Evolutionary conservation across 2,329 filamentous ascomycete species (phyloP).

Genomic region (Clarireedia monteithiana): DNA sequence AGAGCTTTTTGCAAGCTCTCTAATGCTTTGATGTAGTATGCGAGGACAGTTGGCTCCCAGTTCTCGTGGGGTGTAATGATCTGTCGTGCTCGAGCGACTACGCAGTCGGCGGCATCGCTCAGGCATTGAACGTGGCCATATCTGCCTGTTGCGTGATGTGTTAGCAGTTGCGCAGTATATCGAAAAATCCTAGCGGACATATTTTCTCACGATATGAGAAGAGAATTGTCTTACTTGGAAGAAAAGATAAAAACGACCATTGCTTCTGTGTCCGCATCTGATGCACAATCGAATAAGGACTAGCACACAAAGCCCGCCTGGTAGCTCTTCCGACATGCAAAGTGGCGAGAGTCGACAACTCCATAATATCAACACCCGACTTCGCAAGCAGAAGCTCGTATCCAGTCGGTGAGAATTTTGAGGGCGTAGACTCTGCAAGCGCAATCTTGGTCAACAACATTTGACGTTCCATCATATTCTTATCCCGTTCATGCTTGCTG

Average conservation of each 20-base stretch:
- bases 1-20: constrained; percentile 20
- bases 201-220: background rate
- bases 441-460: constrained; percentile 3
- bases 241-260: constrained; percentile 24
- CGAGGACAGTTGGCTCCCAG: constrained; percentile 14
- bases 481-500: background rate
- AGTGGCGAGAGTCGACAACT: constrained; percentile 24
- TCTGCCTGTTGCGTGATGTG: background rate
- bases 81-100: constrained; percentile 23
- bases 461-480: background rate
- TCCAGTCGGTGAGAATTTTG: constrained; percentile 16
- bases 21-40: constrained; percentile 20
- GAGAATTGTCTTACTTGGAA: constrained; percentile 13
- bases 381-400: constrained; percentile 23
- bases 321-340: constrained; percentile 24
- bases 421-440: constrained; percentile 1
- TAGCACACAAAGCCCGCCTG: constrained; percentile 15
- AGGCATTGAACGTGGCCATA: constrained; percentile 22
- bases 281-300: constrained; percentile 19
- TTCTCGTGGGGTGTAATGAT: constrained; percentile 16
- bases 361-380: constrained; percentile 22
- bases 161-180: background rate
- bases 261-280: constrained; percentile 21
- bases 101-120: constrained; percentile 23
- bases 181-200: background rate